These are phyloP conservation scores for Xylariaceae sp. DNA, from an alignment of 2,329 filamentous ascomycete species.

Conservation along the genomic window DNA sequence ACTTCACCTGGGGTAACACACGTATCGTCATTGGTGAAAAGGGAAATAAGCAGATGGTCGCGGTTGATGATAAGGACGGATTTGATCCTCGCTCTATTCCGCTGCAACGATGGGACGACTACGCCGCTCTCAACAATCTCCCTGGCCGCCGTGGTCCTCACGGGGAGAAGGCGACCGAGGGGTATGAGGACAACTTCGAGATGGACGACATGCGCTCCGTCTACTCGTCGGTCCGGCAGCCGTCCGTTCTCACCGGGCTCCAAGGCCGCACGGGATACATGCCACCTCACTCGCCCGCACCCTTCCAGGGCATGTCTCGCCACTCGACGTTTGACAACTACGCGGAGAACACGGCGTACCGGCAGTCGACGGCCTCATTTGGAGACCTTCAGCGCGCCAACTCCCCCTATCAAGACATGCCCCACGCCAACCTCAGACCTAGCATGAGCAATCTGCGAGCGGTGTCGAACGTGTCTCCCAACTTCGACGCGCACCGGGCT, in stretches of 20 bases:
- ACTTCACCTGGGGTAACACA: slow-evolving; percentile 98
- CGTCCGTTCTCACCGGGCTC: slow-evolving; percentile 83
- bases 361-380: slow-evolving; percentile 69
- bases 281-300: slow-evolving; percentile 75
- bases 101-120: slow-evolving; percentile 95
- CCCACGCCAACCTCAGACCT: slow-evolving; percentile 42
- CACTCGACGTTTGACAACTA: slow-evolving; percentile 43
- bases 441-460: slow-evolving; percentile 57
- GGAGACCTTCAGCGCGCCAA: slow-evolving; percentile 46
- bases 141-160: slow-evolving; percentile 79
- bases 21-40: slow-evolving; percentile 95
- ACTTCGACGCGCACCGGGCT: slow-evolving; percentile 34
- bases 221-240: slow-evolving; percentile 86
- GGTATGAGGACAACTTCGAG: slow-evolving; percentile 77
- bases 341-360: slow-evolving; percentile 47
- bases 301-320: slow-evolving; percentile 50
- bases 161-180: slow-evolving; percentile 57
- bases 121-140: slow-evolving; percentile 78
- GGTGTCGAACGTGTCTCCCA: slow-evolving; percentile 44
- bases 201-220: slow-evolving; percentile 98
- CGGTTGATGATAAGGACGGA: slow-evolving; percentile 68
- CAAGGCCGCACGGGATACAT: slow-evolving; percentile 66
- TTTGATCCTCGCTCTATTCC: slow-evolving; percentile 93
- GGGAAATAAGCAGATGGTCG: slow-evolving; percentile 83
- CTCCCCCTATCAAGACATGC: slow-evolving; percentile 54